phyloP scores from a whole-genome alignment of 768 basidiomycete species.

The Amanita thiersii region DNA sequence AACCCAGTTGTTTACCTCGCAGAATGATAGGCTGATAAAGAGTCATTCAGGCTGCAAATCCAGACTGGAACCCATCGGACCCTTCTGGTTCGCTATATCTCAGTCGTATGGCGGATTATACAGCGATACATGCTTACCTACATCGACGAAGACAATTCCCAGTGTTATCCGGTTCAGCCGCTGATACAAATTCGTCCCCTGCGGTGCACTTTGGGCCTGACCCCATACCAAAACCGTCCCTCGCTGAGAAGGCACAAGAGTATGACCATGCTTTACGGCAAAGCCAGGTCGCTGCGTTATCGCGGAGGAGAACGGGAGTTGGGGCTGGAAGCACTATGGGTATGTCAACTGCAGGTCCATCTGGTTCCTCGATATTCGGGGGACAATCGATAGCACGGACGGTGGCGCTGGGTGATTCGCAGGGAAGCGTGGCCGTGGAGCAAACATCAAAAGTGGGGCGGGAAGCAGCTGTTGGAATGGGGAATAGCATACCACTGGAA shows the following conservation, averaged over 20 bases:
- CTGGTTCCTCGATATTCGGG: constrained; percentile 39
- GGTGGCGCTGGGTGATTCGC: constrained; percentile 69
- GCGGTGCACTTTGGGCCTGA: constrained; percentile 24
- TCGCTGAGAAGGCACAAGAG: constrained; percentile 53
- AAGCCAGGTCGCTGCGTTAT: constrained; percentile 50
- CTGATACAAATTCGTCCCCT: constrained; percentile 15
- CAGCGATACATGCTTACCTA: constrained; percentile 34
- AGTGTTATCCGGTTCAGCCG: constrained; percentile 12
- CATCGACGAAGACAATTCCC: constrained; percentile 28
- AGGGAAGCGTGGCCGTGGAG: constrained; percentile 36
- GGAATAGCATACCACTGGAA: constrained; percentile 27
- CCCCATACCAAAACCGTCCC: constrained; percentile 24
- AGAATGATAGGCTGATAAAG: not conserved
- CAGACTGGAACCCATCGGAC: constrained; percentile 91
- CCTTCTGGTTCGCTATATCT: constrained; percentile 89
- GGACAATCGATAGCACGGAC: constrained; percentile 56
- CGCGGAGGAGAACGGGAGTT: constrained; percentile 30
- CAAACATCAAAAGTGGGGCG: not conserved
- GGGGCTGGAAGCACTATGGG: constrained; percentile 36
- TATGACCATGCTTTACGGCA: constrained; percentile 71
- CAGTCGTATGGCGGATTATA: constrained; percentile 70
- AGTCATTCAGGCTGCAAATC: constrained; percentile 67
- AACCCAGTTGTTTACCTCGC: not conserved
- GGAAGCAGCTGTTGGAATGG: constrained; percentile 5
- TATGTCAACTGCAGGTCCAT: constrained; percentile 37